These are phyloP conservation scores for Colletotrichum melonis DNA, from an alignment of 2,329 filamentous ascomycete species.

Conservation along the genomic window DNA sequence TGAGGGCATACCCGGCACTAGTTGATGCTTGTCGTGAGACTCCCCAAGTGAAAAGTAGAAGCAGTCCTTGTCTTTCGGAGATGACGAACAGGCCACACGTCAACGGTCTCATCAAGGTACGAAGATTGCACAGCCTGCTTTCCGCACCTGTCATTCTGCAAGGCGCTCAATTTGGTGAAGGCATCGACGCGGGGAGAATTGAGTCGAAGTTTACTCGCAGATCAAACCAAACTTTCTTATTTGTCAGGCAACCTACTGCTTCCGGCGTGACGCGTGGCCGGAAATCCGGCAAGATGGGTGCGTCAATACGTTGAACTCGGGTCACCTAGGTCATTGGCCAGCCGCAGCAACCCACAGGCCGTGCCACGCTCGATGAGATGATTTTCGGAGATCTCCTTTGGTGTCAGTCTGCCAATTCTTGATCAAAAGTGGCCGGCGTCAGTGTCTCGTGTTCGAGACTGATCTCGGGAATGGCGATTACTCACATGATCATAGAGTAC, in stretches of 20 bases:
- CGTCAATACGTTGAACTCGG: background rate
- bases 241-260: background rate
- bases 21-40: background rate
- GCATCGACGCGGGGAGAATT: background rate
- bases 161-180: background rate
- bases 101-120: background rate
- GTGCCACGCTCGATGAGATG: background rate
- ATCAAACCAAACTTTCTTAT: conserved; percentile 8
- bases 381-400: background rate
- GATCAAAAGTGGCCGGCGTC: background rate
- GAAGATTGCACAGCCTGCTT: background rate
- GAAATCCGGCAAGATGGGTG: background rate
- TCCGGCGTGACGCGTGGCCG: background rate
- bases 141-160: background rate
- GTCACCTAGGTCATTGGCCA: background rate
- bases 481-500: too few species aligned
- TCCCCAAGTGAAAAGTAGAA: background rate
- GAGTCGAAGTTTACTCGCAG: background rate
- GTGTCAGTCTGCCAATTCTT: background rate
- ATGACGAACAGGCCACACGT: background rate
- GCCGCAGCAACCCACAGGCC: background rate
- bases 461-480: background rate
- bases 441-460: background rate
- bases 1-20: background rate
- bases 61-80: background rate